Conservation (phyloP, 1,284 basidiomycete species). For the Mycosarcoma mackinlayi region DNA sequence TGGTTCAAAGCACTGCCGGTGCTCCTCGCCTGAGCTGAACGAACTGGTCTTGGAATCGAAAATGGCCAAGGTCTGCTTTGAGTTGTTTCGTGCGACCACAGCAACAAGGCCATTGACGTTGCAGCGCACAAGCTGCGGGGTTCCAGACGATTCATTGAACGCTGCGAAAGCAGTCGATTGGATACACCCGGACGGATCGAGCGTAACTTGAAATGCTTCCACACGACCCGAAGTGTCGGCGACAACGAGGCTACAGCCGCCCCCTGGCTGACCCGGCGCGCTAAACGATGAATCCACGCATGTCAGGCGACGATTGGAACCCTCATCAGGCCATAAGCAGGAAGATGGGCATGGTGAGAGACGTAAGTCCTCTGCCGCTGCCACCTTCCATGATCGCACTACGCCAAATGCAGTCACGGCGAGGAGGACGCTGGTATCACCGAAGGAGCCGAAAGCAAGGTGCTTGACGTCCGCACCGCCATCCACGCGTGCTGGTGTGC, state of each 20-base stretch:
- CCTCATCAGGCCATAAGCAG: neutral
- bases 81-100: conserved; percentile 7
- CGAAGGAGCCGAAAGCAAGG: conserved; percentile 5
- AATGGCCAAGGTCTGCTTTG: conserved; percentile 71
- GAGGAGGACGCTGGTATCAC: conserved; percentile 5
- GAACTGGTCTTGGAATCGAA: conserved; percentile 96
- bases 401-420: conserved; percentile 7
- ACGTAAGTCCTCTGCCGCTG: neutral
- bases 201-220: conserved; percentile 5
- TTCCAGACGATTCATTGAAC: conserved; percentile 2
- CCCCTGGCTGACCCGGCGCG: neutral
- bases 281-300: conserved; percentile 4
- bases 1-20: conserved; percentile 20
- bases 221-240: conserved; percentile 11
- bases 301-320: conserved; percentile 3
- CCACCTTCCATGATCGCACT: conserved; percentile 12
- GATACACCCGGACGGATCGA: neutral
- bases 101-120: conserved; percentile 22
- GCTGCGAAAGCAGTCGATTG: conserved; percentile 8
- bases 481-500: conserved; percentile 3
- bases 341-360: neutral
- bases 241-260: conserved; percentile 14
- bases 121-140: conserved; percentile 2
- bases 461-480: conserved; percentile 9
- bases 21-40: conserved; percentile 79